Evolutionary conservation across 2,329 filamentous ascomycete genomes (phyloP), one percentile per base, ranked within the genome.

Genomic region (Cryoendolithus antarcticus): DNA sequence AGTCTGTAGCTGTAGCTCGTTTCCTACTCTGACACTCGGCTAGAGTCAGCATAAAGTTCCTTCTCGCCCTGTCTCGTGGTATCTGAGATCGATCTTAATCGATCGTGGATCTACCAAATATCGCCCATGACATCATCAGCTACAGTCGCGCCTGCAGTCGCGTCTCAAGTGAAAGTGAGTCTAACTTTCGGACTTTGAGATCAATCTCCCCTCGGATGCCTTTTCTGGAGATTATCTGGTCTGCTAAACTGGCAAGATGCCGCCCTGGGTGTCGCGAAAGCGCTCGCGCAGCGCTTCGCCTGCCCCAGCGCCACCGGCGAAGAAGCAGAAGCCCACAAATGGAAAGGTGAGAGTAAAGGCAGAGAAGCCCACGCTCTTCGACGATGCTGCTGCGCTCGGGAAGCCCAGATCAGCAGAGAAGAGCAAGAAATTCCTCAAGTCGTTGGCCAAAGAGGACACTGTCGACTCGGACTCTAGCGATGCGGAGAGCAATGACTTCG

Each of bases 231-330:
- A 19, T 19, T 19, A 19, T 19, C 15, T 19, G 15, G 15, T 19
- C 15, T 19, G 15, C 15, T 19, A 19, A 19, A 19, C 15, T 19
- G 8, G 10, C 11, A 58, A 35, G 31, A 86, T 86, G 80, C 78
- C 81, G 52, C 80, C 81, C 15, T 64, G 73, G 47, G 67, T 83
- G 10, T 69, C 77, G 35, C 75, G 77, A 49, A 86, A 86, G 62
- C 72, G 78, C 44, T 51, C 75, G 48, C 72, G 70, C 44, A 72
- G 74, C 2, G 62, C 69, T 0, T 59, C 63, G 2, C 58, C 62
- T 21, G 52, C 57, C 27, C 52, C 59, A 33, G 42, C 48, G 29
- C 54, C 52, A 32, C 46, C 50, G 40, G 24, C 56, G 35, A 53
- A 63, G 46, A 41, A 49, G 45, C 6, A 63, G 66, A 42, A 48